Evolutionary conservation across 1,284 basidiomycete genomes (phyloP).

Genomic region (Ustilago curta): DNA sequence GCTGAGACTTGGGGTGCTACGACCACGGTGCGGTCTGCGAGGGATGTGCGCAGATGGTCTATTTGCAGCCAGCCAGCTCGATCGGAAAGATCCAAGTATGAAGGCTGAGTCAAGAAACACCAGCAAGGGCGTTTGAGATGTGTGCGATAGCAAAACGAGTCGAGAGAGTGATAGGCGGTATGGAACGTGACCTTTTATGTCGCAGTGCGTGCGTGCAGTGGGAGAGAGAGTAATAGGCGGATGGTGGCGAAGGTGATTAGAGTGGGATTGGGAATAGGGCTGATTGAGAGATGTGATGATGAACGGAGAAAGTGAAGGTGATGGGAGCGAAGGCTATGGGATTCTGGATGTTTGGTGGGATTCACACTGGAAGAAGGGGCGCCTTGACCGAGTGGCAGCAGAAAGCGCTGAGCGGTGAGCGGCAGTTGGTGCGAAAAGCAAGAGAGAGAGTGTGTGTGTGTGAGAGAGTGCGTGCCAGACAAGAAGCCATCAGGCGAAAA

Average conservation of each 20-base stretch:
- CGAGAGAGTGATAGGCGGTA: neutral
- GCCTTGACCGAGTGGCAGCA: no score
- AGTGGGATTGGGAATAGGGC: neutral
- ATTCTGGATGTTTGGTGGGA: constrained; percentile 3
- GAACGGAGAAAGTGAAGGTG: neutral
- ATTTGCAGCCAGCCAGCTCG: neutral
- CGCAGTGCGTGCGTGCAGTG: neutral
- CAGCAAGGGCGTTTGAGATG: neutral
- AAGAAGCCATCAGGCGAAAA: neutral
- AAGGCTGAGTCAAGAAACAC: neutral
- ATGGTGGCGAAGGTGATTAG: neutral
- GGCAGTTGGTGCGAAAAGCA: neutral
- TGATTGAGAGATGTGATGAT: constrained; percentile 6
- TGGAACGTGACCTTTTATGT: neutral
- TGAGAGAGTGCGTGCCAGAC: neutral
- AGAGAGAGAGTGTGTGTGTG: neutral
- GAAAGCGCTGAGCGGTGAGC: neutral
- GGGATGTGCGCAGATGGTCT: neutral
- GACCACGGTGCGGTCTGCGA: neutral
- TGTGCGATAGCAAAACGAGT: neutral
- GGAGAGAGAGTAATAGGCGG: neutral
- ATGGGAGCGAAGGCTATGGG: neutral
- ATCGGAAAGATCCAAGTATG: neutral
- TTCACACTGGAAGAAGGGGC: neutral
- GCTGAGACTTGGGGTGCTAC: constrained; percentile 2